Base-by-base conservation (phyloP, 75 land plant genomes). In the Ceratopteris richardii region DNA sequence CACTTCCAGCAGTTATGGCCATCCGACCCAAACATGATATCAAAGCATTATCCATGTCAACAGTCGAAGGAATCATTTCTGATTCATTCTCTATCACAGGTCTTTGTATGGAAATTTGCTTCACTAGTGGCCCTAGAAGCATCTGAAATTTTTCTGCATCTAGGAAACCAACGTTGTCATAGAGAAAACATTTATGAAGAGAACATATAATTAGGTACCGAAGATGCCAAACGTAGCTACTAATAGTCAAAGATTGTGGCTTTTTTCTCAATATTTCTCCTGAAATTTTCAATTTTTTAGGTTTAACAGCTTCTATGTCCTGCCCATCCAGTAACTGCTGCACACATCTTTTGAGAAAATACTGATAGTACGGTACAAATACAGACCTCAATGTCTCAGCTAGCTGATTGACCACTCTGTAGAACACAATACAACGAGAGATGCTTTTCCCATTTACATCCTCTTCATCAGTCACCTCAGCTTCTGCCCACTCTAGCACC, bases 351-450 rank as follows among this genome's bases (percentile, higher is more conserved):
- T 88, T 80, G 4, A 82, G 73, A 66, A 93, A 71, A 63, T 85
- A 88, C 41, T 86, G 81, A 62, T 85, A 93, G 61, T 93, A 93
- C 0, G 98, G 95, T 19, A 93, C 98, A 80, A 93, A 88, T 21
- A 88, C 54, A 26, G 95, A 85, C 98, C 95, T 66, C 22, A 85
- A 87, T 24, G 74, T 76, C 46, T 83, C 84, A 44, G 72, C 67
- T 63, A 93, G 95, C 57, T 74, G 81, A 61, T 80, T 77, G n/a
- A 93, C 83, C 33, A 93, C 69, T 21, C 74, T 62, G 71, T 82
- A 93, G 57, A 93, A 88, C 2, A 85, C 65, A 60, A 93, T 82
- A 39, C 41, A 69, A 31, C 95, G 60, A 28, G 82, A 77, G n/a
- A 82, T 33, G 54, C 60, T 72, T 41, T 43, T 55, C 2, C 61